Conservation (phyloP, 768 basidiomycete genomes). For the Mycena vitilis region DNA sequence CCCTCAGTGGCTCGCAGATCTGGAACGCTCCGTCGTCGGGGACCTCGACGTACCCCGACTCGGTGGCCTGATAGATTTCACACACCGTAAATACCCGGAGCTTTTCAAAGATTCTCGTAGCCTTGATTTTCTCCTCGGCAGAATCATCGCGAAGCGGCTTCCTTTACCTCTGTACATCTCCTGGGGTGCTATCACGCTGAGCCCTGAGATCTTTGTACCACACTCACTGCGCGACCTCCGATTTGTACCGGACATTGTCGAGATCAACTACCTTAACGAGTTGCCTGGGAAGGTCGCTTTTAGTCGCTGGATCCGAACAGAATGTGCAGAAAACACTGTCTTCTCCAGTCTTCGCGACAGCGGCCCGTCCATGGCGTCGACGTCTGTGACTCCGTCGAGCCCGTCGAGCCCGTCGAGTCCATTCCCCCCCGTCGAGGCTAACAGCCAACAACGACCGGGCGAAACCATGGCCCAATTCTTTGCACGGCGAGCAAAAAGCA, state of each 20-base stretch:
- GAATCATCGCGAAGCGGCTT: background rate
- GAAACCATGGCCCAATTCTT: conserved; percentile 7
- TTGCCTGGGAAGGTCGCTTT: background rate
- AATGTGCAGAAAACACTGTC: too few relatives aligned
- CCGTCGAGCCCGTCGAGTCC: background rate
- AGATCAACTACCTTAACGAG: background rate
- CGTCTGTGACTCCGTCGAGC: too few relatives aligned
- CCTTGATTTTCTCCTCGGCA: background rate
- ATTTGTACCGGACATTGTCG: background rate
- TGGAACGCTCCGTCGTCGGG: conserved; percentile 28
- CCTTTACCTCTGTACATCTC: conserved; percentile 4
- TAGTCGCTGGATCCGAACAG: background rate
- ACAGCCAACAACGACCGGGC: background rate
- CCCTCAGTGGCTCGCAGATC: conserved; percentile 22
- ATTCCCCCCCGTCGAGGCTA: conserved; percentile 8
- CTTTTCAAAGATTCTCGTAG: background rate
- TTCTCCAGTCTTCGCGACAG: too few relatives aligned
- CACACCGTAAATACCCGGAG: too few relatives aligned
- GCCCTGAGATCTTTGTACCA: background rate
- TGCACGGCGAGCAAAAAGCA: background rate
- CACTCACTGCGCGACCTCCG: background rate
- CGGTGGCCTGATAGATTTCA: conserved; percentile 30
- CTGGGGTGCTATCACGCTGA: background rate
- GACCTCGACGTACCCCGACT: conserved; percentile 7
- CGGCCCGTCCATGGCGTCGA: background rate